Evolutionary conservation across 345 rosid genomes (phyloP).

Genomic region (Populus deltoides): DNA sequence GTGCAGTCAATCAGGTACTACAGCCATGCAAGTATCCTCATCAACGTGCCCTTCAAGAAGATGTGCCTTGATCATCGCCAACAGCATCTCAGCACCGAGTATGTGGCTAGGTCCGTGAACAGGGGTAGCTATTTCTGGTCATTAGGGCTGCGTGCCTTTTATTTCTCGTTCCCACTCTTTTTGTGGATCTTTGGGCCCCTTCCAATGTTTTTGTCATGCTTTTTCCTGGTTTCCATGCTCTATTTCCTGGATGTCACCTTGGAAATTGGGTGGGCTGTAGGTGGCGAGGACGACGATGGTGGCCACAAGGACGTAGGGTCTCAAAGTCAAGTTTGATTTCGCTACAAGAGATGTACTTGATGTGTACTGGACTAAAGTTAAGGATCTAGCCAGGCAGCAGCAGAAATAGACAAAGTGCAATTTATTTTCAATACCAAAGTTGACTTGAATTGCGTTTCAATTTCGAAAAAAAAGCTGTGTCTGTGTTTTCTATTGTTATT

Average conservation of each 20-base stretch:
- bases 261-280: constrained; percentile 11
- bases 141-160: constrained; percentile 76
- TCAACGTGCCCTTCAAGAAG: constrained; percentile 70
- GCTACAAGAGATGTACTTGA: background rate
- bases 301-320: background rate
- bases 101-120: constrained; percentile 65
- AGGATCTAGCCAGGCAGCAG: background rate
- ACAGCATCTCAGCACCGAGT: constrained; percentile 45
- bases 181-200: constrained; percentile 92
- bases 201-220: constrained; percentile 62
- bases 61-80: constrained; percentile 29
- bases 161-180: constrained; percentile 80
- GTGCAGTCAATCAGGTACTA: constrained; percentile 80
- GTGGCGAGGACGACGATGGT: background rate
- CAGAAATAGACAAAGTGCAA: background rate
- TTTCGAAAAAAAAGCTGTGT: no score
- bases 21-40: constrained; percentile 84
- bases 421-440: constrained; percentile 14
- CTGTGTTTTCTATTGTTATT: background rate
- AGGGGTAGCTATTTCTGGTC: constrained; percentile 92
- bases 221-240: constrained; percentile 53
- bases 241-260: constrained; percentile 62
- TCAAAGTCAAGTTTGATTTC: background rate
- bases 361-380: background rate
- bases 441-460: constrained; percentile 5